Percentiles rank a stretch among this genome's conserved stretches.
These are phyloP conservation scores for Penicillium expansum DNA, from an alignment of 2,329 filamentous ascomycete genomes.

Conservation along the genomic window DNA sequence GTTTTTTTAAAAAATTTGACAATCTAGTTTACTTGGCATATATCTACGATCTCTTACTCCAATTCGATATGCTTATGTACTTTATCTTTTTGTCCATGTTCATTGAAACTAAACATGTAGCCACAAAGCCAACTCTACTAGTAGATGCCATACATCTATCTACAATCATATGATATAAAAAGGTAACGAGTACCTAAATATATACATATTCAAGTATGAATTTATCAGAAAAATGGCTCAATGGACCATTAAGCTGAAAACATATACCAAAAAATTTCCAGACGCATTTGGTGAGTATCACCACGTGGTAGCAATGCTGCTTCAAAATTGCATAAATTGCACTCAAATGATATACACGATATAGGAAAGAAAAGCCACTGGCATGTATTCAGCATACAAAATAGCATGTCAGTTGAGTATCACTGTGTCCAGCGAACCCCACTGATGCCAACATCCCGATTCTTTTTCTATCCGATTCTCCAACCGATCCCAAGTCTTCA, in stretches of 20 bases:
- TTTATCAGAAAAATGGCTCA: background rate
- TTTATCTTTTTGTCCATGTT: background rate
- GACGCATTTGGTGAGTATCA: background rate
- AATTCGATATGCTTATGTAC: background rate
- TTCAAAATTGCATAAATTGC: constrained; percentile 33
- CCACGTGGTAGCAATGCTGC: constrained; percentile 9
- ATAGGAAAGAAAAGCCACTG: constrained; percentile 34
- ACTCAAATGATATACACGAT: constrained; percentile 46
- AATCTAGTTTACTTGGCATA: background rate
- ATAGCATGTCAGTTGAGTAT: constrained; percentile 28
- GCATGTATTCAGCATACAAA: constrained; percentile 41
- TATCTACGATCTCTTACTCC: background rate
- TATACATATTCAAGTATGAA: background rate
- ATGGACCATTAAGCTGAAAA: background rate
- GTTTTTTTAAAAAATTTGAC: background rate
- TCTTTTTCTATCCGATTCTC: constrained; percentile 36
- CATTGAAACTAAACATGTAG: background rate
- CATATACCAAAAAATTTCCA: background rate
- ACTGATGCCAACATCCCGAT: constrained; percentile 31
- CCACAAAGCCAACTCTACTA: background rate
- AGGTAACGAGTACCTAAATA: background rate
- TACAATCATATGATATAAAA: background rate
- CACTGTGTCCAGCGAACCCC: constrained; percentile 29
- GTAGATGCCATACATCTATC: background rate
- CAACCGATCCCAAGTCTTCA: constrained; percentile 22